phyloP scores from a whole-genome alignment of 1,284 basidiomycete genomes.

The Leccinum fallax region DNA sequence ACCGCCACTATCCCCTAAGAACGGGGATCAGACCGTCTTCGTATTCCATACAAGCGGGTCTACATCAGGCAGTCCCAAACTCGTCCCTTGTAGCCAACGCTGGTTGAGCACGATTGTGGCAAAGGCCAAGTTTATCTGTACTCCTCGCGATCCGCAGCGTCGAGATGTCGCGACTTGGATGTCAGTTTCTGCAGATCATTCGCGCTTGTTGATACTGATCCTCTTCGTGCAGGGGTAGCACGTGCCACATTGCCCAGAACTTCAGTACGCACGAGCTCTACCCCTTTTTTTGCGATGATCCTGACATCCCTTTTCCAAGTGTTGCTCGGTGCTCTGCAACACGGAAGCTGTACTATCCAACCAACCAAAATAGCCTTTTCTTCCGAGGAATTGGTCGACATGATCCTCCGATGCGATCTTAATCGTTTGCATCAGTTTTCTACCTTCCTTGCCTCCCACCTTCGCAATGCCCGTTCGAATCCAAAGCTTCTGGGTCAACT shows the following conservation, averaged over 20 bases:
- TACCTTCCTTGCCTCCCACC: conserved; percentile 61
- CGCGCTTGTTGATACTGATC: conserved; percentile 22
- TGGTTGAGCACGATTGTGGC: conserved; percentile 59
- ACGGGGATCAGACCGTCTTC: conserved; percentile 55
- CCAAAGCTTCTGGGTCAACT: conserved; percentile 62
- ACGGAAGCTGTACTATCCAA: conserved; percentile 71
- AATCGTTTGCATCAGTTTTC: conserved; percentile 74
- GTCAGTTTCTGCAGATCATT: conserved; percentile 42
- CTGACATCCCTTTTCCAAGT: conserved; percentile 39
- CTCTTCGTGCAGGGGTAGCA: conserved; percentile 57
- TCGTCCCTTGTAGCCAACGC: conserved; percentile 63
- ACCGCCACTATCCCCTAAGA: conserved; percentile 44
- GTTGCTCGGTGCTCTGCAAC: conserved; percentile 67
- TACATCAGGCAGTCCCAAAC: conserved; percentile 73
- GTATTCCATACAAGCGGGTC: conserved; percentile 77
- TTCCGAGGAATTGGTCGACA: conserved; percentile 68
- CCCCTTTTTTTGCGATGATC: conserved; percentile 23
- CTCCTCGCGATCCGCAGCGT: conserved; percentile 43
- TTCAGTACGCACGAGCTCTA: conserved; percentile 53
- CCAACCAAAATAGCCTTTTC: conserved; percentile 64
- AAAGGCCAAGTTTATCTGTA: conserved; percentile 56
- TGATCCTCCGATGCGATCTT: conserved; percentile 65
- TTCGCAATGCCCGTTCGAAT: conserved; percentile 60
- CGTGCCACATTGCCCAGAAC: conserved; percentile 69
- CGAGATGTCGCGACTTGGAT: conserved; percentile 72